Percentiles rank a stretch among this genome's conserved stretches.
Evolutionary conservation across 2,329 filamentous ascomycete genomes (phyloP).

Genomic region (Neopestalotiopsis sp.): DNA sequence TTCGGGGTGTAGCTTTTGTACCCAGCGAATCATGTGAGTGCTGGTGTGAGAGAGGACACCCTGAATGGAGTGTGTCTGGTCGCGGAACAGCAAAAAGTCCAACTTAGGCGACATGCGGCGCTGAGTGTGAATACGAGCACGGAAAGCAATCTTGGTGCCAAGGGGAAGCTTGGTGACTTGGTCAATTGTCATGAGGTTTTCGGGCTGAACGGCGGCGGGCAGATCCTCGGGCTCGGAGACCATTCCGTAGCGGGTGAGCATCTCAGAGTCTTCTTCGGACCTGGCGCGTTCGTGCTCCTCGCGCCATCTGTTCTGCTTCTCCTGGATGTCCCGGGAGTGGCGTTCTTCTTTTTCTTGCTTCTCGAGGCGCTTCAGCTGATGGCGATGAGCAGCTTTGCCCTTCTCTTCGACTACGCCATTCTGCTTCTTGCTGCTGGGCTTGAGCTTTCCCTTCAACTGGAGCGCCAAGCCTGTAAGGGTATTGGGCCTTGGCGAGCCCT

Average conservation of each 20-base stretch:
- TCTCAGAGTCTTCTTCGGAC: conserved; percentile 24
- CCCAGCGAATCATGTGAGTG: conserved; percentile 79
- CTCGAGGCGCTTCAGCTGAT: conserved; percentile 30
- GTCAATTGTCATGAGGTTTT: conserved; percentile 42
- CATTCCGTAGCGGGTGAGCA: conserved; percentile 24
- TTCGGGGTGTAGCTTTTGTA: conserved; percentile 78
- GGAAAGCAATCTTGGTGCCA: conserved; percentile 68
- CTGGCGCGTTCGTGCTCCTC: conserved; percentile 32
- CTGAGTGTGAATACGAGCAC: conserved; percentile 77
- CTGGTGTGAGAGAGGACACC: conserved; percentile 63
- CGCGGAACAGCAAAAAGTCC: conserved; percentile 84
- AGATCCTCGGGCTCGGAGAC: conserved; percentile 22
- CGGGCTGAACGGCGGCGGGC: conserved; percentile 18
- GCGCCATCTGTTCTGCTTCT: conserved; percentile 28
- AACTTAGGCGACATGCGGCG: conserved; percentile 80
- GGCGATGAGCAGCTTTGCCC: conserved; percentile 29
- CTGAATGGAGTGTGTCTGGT: conserved; percentile 82
- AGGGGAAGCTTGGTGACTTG: conserved; percentile 38
- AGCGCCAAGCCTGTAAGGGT: conserved; percentile 13
- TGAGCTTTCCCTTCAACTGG: conserved; percentile 9
- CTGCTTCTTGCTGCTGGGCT: conserved; percentile 2
- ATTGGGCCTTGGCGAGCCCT: conserved; percentile 6
- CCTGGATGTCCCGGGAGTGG: conserved; percentile 31
- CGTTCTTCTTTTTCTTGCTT: conserved; percentile 36
- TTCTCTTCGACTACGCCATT: conserved; percentile 13